Base-by-base conservation (phyloP, 371 early-diverging fungal species). In the Lichtheimia ramosa region DNA sequence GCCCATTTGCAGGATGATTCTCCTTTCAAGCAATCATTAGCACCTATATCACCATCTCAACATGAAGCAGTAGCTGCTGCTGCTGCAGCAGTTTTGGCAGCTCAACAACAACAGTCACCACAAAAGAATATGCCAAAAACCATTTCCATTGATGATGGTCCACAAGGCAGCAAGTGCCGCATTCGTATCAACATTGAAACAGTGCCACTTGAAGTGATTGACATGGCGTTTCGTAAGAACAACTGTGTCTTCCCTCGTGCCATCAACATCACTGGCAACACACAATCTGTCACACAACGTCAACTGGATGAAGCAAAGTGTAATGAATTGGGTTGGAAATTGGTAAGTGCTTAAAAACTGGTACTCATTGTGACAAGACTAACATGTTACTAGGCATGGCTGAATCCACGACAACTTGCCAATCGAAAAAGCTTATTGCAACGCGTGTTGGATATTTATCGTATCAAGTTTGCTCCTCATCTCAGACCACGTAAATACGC, bases 231-330 rank as follows among this genome's bases (percentile, higher is more conserved):
- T 51, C 62, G 72, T 43, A 68, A 69, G 49, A 64, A 61, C 3
- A 81, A 81, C 18, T 81, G 78, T 42, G 81, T 81, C 2, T 81
- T 74, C 51, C 81, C 81, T 13, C 62, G 81, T 28, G 75, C 78
- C 6, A 64, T 74, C 61, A 55, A 67, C 16, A 63, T 73, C 27
- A 63, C 68, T 8, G 39, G 64, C 5, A 62, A 61, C n/a, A 63
- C 66, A 0, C 64, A 66, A 40, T 50, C 50, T 49, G 59, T 64
- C 6, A 63, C 73, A 16, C 70, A 70, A 57, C 65, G 78, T 20
- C 56, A 67, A 52, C 56, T 70, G 24, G 75, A 77, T 51, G 81
- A 80, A 64, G 73, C 71, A 15, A 66, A 60, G 53, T 77, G 77
- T 51, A 81, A 81, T 43, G 74, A 75, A 57, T 64, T 81, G n/a